Conservation (phyloP, 805 yeast species). For the Kodamaea restingae region DNA sequence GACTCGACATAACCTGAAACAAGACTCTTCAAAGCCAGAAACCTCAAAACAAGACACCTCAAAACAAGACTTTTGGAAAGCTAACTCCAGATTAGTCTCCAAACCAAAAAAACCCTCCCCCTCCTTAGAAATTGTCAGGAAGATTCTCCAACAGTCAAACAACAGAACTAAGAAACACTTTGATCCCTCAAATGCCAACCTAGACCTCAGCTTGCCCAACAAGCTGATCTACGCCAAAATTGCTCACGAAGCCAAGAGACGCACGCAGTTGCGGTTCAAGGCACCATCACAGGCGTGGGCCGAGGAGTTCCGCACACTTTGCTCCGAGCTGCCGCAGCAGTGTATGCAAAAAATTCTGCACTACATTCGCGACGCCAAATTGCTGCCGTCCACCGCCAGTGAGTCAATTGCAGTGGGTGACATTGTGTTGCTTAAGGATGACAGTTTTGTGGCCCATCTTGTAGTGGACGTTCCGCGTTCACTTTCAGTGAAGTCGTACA, state of each 20-base stretch:
- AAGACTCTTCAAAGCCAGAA: too few relatives aligned
- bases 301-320: constrained; percentile 1
- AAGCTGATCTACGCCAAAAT: constrained; percentile 18
- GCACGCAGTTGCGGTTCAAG: constrained; percentile 19
- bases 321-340: background rate
- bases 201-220: constrained; percentile 19
- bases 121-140: background rate
- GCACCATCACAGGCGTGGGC: constrained; percentile 20
- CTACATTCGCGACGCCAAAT: constrained; percentile 10
- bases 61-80: too few relatives aligned
- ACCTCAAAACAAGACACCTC: too few relatives aligned
- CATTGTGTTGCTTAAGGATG: constrained; percentile 49
- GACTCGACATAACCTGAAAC: too few relatives aligned
- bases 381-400: constrained; percentile 9
- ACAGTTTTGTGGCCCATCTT: constrained; percentile 47
- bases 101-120: background rate
- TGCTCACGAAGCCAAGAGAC: constrained; percentile 12
- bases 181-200: constrained; percentile 22
- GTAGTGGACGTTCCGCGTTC: constrained; percentile 51
- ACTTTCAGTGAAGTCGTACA: constrained; percentile 50
- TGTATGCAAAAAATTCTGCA: background rate
- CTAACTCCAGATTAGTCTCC: too few relatives aligned
- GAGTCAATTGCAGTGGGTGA: constrained; percentile 50
- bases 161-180: background rate
- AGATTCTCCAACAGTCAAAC: background rate